Base-by-base conservation (phyloP, 176 grass and related monocot species). In the Aegilops tauschii region DNA sequence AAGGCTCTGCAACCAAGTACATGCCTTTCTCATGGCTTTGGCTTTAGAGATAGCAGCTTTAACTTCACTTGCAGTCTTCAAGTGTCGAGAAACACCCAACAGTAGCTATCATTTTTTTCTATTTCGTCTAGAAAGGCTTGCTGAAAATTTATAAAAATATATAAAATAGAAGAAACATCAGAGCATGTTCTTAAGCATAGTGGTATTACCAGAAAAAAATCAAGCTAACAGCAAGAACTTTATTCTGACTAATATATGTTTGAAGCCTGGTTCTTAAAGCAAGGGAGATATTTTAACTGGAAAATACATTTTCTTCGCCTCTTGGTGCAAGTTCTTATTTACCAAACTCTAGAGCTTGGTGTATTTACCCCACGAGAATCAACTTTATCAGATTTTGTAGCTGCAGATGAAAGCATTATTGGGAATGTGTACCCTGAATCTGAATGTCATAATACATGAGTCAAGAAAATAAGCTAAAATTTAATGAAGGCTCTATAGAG, bases 1-100 rank as follows among this genome's bases (percentile, higher is more conserved):
- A 79, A 14, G 36, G 23, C 36, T 85, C 25, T 47, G 45, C 7
- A 61, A 84, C 89, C 65, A 84, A 95, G 6, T 66, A 82, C 89
- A 78, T 79, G 95, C 95, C 93, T 98, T 98, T 98, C 85, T 94
- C 96, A 73, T 95, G 93, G 87, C 86, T 95, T 91, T 98, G 93
- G 85, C 93, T 95, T 79, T 86, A 91, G 66, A 98, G 89, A 98
- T 98, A 31, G 93, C 91, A 65, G 93, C 95, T 83, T 98, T 98
- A 68, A 72, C 36, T 37, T 37, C 36, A 37, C 36, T 37, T 37
- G 36, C 36, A 37, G 36, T 37, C 36, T 37, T 37, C 36, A 37
- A 37, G 36, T 37, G 36, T 37, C 36, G 36, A 37, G 95, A 95
- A 65, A 92, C 88, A 64, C 95, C 95, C 87, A 98, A 68, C 44